phyloP scores from a whole-genome alignment of 2,329 filamentous ascomycete genomes.

The Metarhizium sp. region DNA sequence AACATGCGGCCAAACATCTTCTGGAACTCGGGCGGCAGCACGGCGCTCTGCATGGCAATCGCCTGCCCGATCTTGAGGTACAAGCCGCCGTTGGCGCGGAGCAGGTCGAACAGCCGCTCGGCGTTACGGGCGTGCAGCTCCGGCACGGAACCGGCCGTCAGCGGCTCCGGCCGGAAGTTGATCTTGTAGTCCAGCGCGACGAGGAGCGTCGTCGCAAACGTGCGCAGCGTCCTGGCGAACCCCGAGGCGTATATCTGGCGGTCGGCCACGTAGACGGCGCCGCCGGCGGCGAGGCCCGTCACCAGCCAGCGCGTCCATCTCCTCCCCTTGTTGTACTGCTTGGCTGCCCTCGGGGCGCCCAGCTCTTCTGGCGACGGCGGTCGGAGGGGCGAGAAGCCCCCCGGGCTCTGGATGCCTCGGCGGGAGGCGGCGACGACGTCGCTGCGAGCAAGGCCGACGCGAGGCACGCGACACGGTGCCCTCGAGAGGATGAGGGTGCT shows the following conservation, averaged over 20 bases:
- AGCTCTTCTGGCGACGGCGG: slow-evolving; percentile 74
- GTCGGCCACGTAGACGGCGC: slow-evolving; percentile 60
- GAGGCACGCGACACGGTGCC: slow-evolving; percentile 10
- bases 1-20: slow-evolving; percentile 96
- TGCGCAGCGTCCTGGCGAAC: slow-evolving; percentile 67
- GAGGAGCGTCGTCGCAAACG: slow-evolving; percentile 69
- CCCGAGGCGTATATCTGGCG: slow-evolving; percentile 68
- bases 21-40: slow-evolving; percentile 89
- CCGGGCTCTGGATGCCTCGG: slow-evolving; percentile 21
- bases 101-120: slow-evolving; percentile 68
- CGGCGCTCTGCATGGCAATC: slow-evolving; percentile 94
- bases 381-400: slow-evolving; percentile 53
- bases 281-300: slow-evolving; percentile 49
- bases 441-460: slow-evolving; percentile 1
- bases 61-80: slow-evolving; percentile 98
- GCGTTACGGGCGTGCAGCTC: slow-evolving; percentile 80
- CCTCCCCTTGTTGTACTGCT: slow-evolving; percentile 58
- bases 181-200: slow-evolving; percentile 92
- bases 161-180: slow-evolving; percentile 79
- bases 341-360: slow-evolving; percentile 60
- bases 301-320: slow-evolving; percentile 71
- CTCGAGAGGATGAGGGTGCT: slow-evolving; percentile 16
- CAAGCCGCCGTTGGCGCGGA: slow-evolving; percentile 80
- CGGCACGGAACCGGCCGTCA: slow-evolving; percentile 61
- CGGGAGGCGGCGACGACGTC: slow-evolving; percentile 5